Evolutionary conservation across 148 eudicot species (phyloP).

Genomic region (Rhododendron ovatum): DNA sequence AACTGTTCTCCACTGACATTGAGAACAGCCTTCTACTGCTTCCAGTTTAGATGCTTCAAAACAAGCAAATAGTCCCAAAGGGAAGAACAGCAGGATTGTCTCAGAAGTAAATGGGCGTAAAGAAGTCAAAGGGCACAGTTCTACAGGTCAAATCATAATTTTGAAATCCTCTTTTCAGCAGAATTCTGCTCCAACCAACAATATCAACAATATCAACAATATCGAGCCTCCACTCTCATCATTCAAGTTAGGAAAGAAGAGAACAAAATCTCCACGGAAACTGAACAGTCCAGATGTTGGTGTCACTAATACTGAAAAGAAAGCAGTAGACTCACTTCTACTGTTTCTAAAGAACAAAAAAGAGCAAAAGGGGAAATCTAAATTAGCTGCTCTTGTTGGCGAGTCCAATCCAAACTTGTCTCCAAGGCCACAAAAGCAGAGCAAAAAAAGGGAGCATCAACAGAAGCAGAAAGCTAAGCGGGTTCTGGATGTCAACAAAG

Average conservation of each 20-base stretch:
- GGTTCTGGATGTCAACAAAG: neutral
- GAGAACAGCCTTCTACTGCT: conserved; percentile 12
- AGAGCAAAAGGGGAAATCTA: conserved; percentile 17
- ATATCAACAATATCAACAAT: neutral
- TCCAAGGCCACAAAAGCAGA: conserved; percentile 12
- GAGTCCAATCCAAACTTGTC: conserved; percentile 13
- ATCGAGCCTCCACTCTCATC: conserved; percentile 9
- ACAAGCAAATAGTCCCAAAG: neutral
- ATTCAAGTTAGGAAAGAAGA: conserved; percentile 11
- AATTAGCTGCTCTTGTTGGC: conserved; percentile 4
- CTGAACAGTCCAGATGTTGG: conserved; percentile 13
- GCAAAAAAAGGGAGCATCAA: conserved; percentile 13
- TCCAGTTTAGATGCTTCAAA: conserved; percentile 9
- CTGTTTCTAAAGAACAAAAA: conserved; percentile 15
- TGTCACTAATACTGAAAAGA: conserved; percentile 6
- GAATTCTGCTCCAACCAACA: neutral
- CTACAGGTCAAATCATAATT: neutral
- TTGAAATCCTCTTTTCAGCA: neutral
- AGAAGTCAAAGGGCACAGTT: neutral
- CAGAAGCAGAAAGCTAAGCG: conserved; percentile 2
- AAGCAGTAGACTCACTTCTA: conserved; percentile 10
- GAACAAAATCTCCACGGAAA: neutral
- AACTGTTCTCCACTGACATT: neutral
- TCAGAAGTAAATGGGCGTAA: neutral
- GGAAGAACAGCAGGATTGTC: neutral